A percentile compares a stretch with the other conserved stretches of the same genome.
Conservation (phyloP, 2,329 filamentous ascomycete genomes). For the Madurella fahalii region DNA sequence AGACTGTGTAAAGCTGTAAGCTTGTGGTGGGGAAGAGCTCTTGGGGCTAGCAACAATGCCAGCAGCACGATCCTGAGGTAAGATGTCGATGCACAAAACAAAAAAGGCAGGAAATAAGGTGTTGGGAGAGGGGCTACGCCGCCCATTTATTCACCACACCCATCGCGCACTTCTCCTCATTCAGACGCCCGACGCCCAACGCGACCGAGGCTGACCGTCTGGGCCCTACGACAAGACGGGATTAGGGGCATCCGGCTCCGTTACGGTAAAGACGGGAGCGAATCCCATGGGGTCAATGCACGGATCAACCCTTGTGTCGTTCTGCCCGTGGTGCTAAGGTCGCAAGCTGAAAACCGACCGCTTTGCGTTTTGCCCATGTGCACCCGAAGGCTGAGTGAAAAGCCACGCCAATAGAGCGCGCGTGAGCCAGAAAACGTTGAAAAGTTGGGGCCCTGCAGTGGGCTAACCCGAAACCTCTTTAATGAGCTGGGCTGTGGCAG, state of each 20-base stretch:
- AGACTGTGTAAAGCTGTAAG: too few species aligned
- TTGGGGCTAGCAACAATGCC: too few species aligned
- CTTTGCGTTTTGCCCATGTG: background rate
- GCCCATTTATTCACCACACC: slow-evolving; percentile 1
- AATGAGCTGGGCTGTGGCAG: slow-evolving; percentile 1
- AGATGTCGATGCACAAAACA: background rate
- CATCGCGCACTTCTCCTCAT: background rate
- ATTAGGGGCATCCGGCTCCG: background rate
- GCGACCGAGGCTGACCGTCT: background rate
- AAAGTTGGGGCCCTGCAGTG: too few species aligned
- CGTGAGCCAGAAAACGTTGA: too few species aligned
- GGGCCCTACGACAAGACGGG: slow-evolving; percentile 1
- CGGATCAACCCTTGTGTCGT: too few species aligned
- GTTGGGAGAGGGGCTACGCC: background rate
- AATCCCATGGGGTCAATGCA: background rate
- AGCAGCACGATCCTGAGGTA: background rate
- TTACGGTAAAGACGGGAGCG: too few species aligned
- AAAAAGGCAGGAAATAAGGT: background rate
- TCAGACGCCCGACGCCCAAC: background rate
- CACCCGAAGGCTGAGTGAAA: background rate
- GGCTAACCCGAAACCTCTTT: background rate
- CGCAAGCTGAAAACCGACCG: background rate
- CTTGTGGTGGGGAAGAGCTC: too few species aligned
- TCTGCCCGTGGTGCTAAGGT: background rate
- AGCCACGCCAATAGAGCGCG: too few species aligned